These are phyloP conservation scores for Gynochthodes officinalis DNA, from an alignment of 257 asterid genomes.

Conservation along the genomic window DNA sequence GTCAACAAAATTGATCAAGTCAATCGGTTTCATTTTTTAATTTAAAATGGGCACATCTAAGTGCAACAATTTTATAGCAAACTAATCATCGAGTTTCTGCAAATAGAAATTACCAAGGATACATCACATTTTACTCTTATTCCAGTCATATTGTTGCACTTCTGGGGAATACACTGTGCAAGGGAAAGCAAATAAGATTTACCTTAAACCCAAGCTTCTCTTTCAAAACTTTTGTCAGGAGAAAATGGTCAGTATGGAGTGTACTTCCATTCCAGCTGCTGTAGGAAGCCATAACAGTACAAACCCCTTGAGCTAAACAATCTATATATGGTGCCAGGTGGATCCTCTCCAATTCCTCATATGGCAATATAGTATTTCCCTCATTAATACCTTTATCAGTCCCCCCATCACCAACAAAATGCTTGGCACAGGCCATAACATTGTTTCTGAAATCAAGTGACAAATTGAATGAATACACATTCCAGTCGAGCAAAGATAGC, in stretches of 20 bases:
- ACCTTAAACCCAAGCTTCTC: conserved; percentile 88
- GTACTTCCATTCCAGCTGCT: conserved; percentile 76
- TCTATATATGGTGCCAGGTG: conserved; percentile 78
- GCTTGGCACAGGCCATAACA: conserved; percentile 87
- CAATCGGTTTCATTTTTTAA: not conserved
- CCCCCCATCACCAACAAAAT: conserved; percentile 92
- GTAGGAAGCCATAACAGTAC: conserved; percentile 88
- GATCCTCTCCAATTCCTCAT: conserved; percentile 66
- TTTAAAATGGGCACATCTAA: not conserved
- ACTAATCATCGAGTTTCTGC: not conserved
- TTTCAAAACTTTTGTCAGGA: conserved; percentile 73
- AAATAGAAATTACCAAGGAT: not conserved
- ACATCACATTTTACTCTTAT: not conserved
- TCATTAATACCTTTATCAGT: conserved; percentile 70
- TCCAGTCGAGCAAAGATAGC: conserved; percentile 17
- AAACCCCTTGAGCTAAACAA: conserved; percentile 75
- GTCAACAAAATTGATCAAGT: not conserved
- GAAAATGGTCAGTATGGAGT: conserved; percentile 54
- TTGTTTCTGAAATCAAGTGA: conserved; percentile 51
- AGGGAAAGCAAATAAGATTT: conserved; percentile 9
- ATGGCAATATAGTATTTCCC: conserved; percentile 63
- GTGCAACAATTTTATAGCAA: not conserved
- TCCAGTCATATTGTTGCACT: not conserved
- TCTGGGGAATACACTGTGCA: not conserved
- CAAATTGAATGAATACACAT: conserved; percentile 14